Conservation (phyloP, 306 rosid species). For the Canavalia gladiata region DNA sequence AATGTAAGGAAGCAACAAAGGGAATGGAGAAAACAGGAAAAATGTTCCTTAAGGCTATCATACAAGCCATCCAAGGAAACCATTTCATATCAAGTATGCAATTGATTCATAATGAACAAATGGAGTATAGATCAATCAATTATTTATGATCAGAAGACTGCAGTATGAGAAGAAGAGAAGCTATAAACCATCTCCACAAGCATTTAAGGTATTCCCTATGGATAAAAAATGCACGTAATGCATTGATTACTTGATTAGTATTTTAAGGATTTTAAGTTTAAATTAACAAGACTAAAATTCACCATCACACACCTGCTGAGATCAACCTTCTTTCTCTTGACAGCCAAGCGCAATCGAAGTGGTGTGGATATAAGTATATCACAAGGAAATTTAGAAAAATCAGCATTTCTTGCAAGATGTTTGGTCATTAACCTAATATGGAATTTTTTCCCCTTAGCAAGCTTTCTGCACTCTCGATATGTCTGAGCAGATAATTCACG, state of each 20-base stretch:
- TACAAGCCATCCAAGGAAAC: neutral
- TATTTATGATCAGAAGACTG: slow-evolving; percentile 10
- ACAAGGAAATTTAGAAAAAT: slow-evolving; percentile 76
- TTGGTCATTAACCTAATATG: slow-evolving; percentile 79
- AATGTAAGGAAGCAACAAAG: neutral
- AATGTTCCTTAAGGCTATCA: neutral
- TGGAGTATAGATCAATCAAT: neutral
- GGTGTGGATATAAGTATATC: slow-evolving; percentile 93
- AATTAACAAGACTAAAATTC: slow-evolving; percentile 29
- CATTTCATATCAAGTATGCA: slow-evolving; percentile 10
- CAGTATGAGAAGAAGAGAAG: slow-evolving; percentile 10
- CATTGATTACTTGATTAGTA: slow-evolving; percentile 16
- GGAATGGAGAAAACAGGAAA: neutral
- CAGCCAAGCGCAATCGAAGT: slow-evolving; percentile 73
- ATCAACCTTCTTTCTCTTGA: slow-evolving; percentile 71
- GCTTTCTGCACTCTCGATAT: slow-evolving; percentile 87
- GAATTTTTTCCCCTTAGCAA: slow-evolving; percentile 75
- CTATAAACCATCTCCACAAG: slow-evolving; percentile 5
- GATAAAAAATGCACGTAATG: neutral
- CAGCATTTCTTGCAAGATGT: slow-evolving; percentile 62
- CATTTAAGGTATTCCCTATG: neutral
- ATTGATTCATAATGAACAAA: slow-evolving; percentile 20
- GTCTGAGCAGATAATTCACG: slow-evolving; percentile 92
- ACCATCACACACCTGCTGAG: slow-evolving; percentile 73
- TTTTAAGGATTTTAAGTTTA: slow-evolving; percentile 29